Conservation (phyloP, 108 stramenopile species). For the Pseudonitzschia multistriata region DNA sequence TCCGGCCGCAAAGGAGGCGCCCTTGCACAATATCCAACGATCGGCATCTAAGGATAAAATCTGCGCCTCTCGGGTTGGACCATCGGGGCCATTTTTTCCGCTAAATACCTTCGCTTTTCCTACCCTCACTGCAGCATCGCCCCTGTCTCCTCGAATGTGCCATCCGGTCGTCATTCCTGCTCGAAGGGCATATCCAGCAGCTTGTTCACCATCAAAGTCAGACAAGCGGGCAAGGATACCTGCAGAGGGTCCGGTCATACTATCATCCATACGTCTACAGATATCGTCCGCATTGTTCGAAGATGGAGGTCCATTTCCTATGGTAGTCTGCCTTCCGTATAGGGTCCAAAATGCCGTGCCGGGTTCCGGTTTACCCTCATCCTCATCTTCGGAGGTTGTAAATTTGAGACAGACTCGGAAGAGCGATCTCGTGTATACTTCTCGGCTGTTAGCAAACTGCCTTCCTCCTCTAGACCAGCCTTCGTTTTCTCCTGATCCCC, state of each 20-base stretch:
- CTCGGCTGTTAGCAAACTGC: conserved; percentile 75
- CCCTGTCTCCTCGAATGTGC: conserved; percentile 84
- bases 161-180: conserved; percentile 85
- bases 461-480: conserved; percentile 78
- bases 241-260: conserved; percentile 84
- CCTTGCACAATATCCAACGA: conserved; percentile 81
- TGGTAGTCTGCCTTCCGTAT: conserved; percentile 78
- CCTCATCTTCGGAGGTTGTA: conserved; percentile 90
- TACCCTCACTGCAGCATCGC: conserved; percentile 85
- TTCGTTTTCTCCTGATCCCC: conserved; percentile 26
- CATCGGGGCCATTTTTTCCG: conserved; percentile 43
- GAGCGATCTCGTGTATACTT: conserved; percentile 82
- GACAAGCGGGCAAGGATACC: conserved; percentile 66
- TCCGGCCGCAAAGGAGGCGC: conserved; percentile 85
- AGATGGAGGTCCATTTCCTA: conserved; percentile 79
- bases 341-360: conserved; percentile 87
- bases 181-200: conserved; percentile 63
- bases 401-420: conserved; percentile 87
- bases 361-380: conserved; percentile 90
- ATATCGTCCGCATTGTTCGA: conserved; percentile 80
- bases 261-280: conserved; percentile 87
- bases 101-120: conserved; percentile 80
- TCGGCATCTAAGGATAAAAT: conserved; percentile 84
- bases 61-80: conserved; percentile 59
- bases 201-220: conserved; percentile 80